These are phyloP conservation scores for Suillus fuscotomentosus DNA, from an alignment of 768 basidiomycete species.

Conservation along the genomic window DNA sequence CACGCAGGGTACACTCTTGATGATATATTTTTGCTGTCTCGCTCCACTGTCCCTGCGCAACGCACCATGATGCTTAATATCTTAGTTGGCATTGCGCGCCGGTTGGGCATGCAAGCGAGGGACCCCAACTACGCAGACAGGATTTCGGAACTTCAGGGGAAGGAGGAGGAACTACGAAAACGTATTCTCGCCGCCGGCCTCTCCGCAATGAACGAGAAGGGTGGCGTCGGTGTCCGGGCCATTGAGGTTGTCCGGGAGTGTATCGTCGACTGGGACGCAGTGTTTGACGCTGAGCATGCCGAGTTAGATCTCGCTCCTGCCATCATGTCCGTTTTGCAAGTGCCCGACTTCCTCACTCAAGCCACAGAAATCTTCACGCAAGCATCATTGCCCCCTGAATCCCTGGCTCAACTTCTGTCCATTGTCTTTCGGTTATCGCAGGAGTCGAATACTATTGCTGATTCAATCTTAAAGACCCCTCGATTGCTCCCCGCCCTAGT, in stretches of 20 bases:
- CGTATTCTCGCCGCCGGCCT: constrained; percentile 66
- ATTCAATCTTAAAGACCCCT: constrained; percentile 48
- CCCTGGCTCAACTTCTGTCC: constrained; percentile 54
- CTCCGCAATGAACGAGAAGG: constrained; percentile 63
- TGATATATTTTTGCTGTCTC: constrained; percentile 75
- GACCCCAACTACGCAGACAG: not conserved
- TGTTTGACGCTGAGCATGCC: constrained; percentile 36
- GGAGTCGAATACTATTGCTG: constrained; percentile 53
- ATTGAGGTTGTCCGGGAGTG: constrained; percentile 76
- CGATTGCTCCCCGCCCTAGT: constrained; percentile 53
- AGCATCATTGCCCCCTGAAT: constrained; percentile 45
- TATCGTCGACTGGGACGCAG: constrained; percentile 60
- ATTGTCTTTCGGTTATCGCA: constrained; percentile 61
- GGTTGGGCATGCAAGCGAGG: constrained; percentile 21
- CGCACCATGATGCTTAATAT: constrained; percentile 79
- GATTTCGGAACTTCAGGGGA: constrained; percentile 22
- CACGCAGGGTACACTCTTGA: constrained; percentile 88
- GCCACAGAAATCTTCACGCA: constrained; percentile 39
- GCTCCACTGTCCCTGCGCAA: constrained; percentile 83
- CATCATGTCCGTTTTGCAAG: constrained; percentile 19
- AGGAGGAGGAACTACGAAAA: constrained; percentile 47
- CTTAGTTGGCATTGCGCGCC: constrained; percentile 54
- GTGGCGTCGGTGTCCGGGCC: constrained; percentile 64
- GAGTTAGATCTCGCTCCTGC: constrained; percentile 36
- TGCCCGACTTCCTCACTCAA: constrained; percentile 51